These are phyloP conservation scores for Rutstroemia sydowiana DNA, from an alignment of 2,329 filamentous ascomycete genomes.

Conservation along the genomic window DNA sequence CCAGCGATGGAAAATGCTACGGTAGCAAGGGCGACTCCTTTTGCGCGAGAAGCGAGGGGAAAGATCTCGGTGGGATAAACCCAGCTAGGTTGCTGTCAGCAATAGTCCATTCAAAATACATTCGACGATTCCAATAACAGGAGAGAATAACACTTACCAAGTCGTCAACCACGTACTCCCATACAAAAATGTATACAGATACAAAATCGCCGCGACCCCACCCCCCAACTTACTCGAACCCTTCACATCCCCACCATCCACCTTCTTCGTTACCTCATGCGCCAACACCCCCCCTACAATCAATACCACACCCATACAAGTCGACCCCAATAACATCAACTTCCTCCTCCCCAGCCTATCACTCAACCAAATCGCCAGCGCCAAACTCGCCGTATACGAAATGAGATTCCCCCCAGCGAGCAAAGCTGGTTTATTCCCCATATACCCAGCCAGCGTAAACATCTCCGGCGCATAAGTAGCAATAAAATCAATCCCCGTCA, in stretches of 20 bases:
- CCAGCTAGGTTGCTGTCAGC: not conserved
- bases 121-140: not conserved
- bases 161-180: not conserved
- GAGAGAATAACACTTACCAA: not conserved
- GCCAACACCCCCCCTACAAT: not conserved
- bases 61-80: not conserved
- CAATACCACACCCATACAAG: not conserved
- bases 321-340: not conserved
- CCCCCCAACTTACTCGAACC: slow-evolving; percentile 5
- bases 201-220: not conserved
- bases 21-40: slow-evolving; percentile 1
- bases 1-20: slow-evolving; percentile 14
- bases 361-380: not conserved
- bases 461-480: not conserved
- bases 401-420: not conserved
- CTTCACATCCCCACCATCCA: not conserved
- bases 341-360: not conserved
- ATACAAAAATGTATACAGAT: not conserved
- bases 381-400: not conserved
- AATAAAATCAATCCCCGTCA: not conserved
- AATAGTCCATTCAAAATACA: too few relatives aligned
- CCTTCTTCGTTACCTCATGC: not conserved
- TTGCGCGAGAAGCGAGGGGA: not conserved
- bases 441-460: not conserved
- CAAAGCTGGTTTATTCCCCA: not conserved